Evolutionary conservation across 352 stramenopile species (phyloP).

Genomic region (Globisporangium cystogenes): DNA sequence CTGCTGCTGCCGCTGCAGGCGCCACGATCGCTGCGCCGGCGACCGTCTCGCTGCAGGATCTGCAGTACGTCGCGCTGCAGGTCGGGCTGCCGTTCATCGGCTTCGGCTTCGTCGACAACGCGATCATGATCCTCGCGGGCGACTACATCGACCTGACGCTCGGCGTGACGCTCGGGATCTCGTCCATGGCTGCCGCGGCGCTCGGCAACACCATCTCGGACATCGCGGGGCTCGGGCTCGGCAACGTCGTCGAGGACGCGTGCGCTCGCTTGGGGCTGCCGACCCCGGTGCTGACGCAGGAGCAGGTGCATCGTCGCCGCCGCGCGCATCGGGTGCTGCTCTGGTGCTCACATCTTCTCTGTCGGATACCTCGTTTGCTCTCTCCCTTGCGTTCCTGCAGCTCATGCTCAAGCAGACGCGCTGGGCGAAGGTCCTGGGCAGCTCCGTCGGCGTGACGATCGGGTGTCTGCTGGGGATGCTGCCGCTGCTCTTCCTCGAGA

Average conservation of each 20-base stretch:
- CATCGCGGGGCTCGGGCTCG: constrained; percentile 55
- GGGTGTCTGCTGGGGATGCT: constrained; percentile 74
- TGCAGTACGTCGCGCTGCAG: constrained; percentile 64
- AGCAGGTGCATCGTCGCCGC: constrained; percentile 20
- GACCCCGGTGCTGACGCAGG: constrained; percentile 41
- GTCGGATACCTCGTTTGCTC: too few relatives aligned
- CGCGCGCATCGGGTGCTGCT: not conserved
- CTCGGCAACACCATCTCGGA: constrained; percentile 86
- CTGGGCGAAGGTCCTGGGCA: constrained; percentile 61
- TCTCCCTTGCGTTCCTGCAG: not conserved
- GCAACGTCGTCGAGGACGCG: constrained; percentile 80
- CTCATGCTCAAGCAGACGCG: constrained; percentile 60
- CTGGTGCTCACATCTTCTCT: not conserved
- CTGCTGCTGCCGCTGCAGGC: not conserved
- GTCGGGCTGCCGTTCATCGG: constrained; percentile 92
- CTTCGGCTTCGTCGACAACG: constrained; percentile 98
- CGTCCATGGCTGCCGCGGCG: constrained; percentile 80
- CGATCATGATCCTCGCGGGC: constrained; percentile 90
- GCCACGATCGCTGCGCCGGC: not conserved
- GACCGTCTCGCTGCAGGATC: constrained; percentile 35
- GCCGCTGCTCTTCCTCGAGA: constrained; percentile 74
- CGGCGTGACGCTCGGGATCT: constrained; percentile 80
- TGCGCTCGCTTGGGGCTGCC: constrained; percentile 60
- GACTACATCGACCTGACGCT: constrained; percentile 86
- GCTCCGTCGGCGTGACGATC: constrained; percentile 64